Percentiles rank a stretch among this genome's conserved stretches.
Evolutionary conservation across 129 eudicot species (phyloP).

Genomic region (Helianthus tuberosus): DNA sequence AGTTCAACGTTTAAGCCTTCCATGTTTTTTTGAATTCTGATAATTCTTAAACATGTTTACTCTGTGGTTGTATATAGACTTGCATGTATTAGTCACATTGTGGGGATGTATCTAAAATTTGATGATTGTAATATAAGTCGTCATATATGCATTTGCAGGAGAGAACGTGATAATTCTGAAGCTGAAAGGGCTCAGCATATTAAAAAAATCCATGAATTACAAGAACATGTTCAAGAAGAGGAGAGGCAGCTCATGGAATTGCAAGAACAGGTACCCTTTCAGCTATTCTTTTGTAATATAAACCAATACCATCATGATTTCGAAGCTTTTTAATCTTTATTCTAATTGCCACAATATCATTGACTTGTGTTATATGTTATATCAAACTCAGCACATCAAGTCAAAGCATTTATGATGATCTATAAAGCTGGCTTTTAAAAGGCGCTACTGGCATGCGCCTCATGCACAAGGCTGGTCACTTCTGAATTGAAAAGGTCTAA

Average conservation of each 20-base stretch:
- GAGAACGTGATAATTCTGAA: conserved; percentile 78
- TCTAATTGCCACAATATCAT: too few relatives aligned
- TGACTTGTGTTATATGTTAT: too few relatives aligned
- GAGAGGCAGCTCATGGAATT: conserved; percentile 65
- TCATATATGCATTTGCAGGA: conserved; percentile 42
- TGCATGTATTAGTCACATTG: neutral
- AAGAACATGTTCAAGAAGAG: conserved; percentile 81
- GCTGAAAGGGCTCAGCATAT: conserved; percentile 78
- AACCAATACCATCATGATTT: neutral
- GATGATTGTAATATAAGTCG: neutral
- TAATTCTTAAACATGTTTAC: too few relatives aligned
- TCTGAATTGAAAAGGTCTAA: too few relatives aligned
- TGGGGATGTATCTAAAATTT: neutral
- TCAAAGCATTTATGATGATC: too few relatives aligned
- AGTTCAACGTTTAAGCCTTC: neutral
- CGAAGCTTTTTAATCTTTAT: neutral
- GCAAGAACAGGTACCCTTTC: conserved; percentile 77
- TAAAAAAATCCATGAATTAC: conserved; percentile 76
- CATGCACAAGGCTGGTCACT: too few relatives aligned
- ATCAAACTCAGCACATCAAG: too few relatives aligned
- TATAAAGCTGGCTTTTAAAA: too few relatives aligned
- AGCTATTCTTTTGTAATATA: conserved; percentile 2
- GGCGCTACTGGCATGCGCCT: too few relatives aligned
- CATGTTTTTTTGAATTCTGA: neutral
- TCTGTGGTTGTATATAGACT: neutral